phyloP scores from a whole-genome alignment of 495 filamentous ascomycete genomes.

The Penicillium canariense region DNA sequence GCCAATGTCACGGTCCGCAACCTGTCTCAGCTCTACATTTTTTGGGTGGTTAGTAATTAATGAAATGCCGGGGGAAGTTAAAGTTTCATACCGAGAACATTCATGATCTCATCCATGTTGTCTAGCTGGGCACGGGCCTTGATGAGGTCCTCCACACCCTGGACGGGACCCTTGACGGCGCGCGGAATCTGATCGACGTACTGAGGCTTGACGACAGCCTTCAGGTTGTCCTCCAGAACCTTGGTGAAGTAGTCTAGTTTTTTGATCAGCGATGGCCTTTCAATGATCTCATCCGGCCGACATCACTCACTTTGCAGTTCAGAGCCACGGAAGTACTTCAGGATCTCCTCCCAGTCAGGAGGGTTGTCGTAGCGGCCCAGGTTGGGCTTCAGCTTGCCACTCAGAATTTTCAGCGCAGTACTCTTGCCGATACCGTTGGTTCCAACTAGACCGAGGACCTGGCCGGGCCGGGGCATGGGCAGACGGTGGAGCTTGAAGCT shows the following conservation, averaged over 20 bases:
- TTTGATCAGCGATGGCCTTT: background rate
- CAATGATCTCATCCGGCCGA: background rate
- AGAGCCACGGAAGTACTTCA: conserved; percentile 96
- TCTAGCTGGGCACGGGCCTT: conserved; percentile 68
- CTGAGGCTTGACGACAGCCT: conserved; percentile 97
- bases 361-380: conserved; percentile 92
- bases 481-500: conserved; percentile 98
- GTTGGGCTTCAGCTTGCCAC: conserved; percentile 97
- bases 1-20: conserved; percentile 82
- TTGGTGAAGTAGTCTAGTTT: conserved; percentile 95
- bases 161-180: conserved; percentile 76
- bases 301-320: conserved; percentile 81
- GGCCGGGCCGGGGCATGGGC: conserved; percentile 90
- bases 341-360: conserved; percentile 97
- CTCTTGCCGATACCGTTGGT: conserved; percentile 99
- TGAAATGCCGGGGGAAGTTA: too few relatives aligned
- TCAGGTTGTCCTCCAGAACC: conserved; percentile 90
- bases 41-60: conserved; percentile 22
- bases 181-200: conserved; percentile 97
- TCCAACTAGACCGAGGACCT: conserved; percentile 95
- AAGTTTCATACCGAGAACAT: conserved; percentile 53
- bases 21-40: conserved; percentile 67
- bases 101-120: conserved; percentile 81
- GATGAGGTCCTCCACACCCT: conserved; percentile 73
- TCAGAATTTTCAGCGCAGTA: conserved; percentile 95